Conservation (phyloP, 2,329 filamentous ascomycete species). For the Fusarium metavorans region DNA sequence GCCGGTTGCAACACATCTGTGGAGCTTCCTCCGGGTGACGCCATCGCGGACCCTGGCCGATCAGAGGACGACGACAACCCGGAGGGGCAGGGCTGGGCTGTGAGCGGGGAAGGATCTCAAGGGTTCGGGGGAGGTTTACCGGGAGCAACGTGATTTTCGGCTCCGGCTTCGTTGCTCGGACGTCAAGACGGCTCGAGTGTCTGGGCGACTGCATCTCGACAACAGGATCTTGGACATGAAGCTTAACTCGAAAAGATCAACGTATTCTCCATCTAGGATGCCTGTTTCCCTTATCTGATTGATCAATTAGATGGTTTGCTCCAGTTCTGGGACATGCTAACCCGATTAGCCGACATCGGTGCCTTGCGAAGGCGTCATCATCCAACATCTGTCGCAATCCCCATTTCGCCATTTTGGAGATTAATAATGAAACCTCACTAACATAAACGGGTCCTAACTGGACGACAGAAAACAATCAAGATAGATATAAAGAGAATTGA, state of each 20-base stretch:
- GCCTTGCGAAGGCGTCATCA: conserved; percentile 42
- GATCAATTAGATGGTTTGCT: conserved; percentile 3
- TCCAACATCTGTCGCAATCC: conserved; percentile 40
- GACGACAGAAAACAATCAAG: neutral
- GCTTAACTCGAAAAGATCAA: neutral
- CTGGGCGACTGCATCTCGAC: neutral
- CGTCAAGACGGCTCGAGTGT: neutral
- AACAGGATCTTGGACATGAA: neutral
- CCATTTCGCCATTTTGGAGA: conserved; percentile 41
- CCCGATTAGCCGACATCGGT: conserved; percentile 40
- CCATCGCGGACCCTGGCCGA: conserved; percentile 30
- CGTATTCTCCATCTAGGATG: neutral
- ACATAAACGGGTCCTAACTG: conserved; percentile 1
- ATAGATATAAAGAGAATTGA: conserved; percentile 25
- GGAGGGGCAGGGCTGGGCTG: conserved; percentile 26
- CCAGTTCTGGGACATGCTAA: neutral
- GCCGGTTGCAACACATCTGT: conserved; percentile 26
- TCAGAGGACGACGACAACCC: conserved; percentile 1
- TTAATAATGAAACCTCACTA: conserved; percentile 38
- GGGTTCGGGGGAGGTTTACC: neutral
- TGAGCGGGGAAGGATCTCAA: conserved; percentile 11
- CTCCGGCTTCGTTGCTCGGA: conserved; percentile 1
- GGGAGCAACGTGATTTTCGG: neutral
- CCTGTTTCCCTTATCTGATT: neutral
- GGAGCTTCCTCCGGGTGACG: conserved; percentile 33